Evolutionary conservation across 2,329 filamentous ascomycete species (phyloP), one percentile per base, ranked within the genome.

Genomic region (Graphiopsis chlorocephala): DNA sequence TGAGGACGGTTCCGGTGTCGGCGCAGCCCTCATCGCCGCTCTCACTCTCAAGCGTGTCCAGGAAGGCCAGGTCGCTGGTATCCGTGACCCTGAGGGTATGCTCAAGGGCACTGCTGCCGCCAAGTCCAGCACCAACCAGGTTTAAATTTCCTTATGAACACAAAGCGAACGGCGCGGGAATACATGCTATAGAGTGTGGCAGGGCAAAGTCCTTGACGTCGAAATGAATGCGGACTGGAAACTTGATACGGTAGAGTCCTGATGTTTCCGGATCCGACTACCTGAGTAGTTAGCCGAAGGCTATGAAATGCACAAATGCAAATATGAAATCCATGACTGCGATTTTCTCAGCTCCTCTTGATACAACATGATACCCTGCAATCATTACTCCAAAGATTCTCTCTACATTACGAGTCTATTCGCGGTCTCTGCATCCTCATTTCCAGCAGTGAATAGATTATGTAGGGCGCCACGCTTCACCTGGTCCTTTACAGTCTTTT

Each of bases 1-100:
- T 67, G 95, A 99, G 81, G 95, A 99, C 77, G 95, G 95, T 69
- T 94, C 90, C 69, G 95, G 94, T 85, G 95, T 98, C n/a, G 94
- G 94, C 70, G 95, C 94, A 52, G 95, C 95, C 4, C 81, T 99
- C 67, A 98, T 99, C 82, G 95, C 95, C 8, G 87, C 87, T 8
- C 74, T 89, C 74, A 89, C 87, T 11, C 76, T 89, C 66, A 87
- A 88, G 80, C 80, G 87, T 65, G 82, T 86, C 67, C 82, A 86
- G 75, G 81, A 83, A 59, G 87, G 86, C 35, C 85, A 88, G 72
- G 68, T 83, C 61, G 82, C 80, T 33, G 87, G 87, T 71, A 86
- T 89, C 69, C 80, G 81, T 59, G 82, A 88, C 71, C 73, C 77
- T 3, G 73, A 82, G 63, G 73, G 73, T 29, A 78, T 83, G 77